Conservation (phyloP, 208 protist genomes). For the Acanthamoeba culbertsoni region DNA sequence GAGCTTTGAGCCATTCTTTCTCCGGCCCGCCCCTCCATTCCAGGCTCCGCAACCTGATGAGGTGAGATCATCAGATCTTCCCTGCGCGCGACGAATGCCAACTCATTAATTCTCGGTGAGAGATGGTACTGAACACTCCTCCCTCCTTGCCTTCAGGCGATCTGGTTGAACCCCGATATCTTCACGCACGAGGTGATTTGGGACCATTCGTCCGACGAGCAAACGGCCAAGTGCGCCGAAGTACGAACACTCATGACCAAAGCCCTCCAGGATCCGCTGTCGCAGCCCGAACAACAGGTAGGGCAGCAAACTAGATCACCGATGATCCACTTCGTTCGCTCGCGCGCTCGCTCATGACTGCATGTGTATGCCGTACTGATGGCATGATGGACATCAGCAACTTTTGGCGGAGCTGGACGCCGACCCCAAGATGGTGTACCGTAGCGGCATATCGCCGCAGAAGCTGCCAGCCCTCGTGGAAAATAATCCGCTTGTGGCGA, state of each 20-base stretch:
- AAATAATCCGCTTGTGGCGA: constrained; percentile 85
- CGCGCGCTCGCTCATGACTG: too few relatives aligned
- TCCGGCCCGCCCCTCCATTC: constrained; percentile 51
- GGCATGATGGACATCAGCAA: background rate
- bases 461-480: constrained; percentile 84
- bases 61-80: background rate
- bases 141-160: background rate
- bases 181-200: constrained; percentile 24
- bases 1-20: constrained; percentile 49
- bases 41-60: constrained; percentile 54
- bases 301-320: too few relatives aligned
- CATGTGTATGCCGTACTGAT: background rate
- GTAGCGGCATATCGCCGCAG: constrained; percentile 79
- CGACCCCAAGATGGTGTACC: constrained; percentile 79
- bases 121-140: too few relatives aligned
- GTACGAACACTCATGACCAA: constrained; percentile 43
- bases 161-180: constrained; percentile 40
- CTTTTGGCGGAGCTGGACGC: constrained; percentile 71
- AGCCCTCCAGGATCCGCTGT: constrained; percentile 16
- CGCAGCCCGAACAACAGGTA: constrained; percentile 50
- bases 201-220: background rate
- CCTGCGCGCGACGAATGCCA: background rate
- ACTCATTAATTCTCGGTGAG: background rate
- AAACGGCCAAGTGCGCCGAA: background rate
- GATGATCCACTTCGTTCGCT: too few relatives aligned